phyloP scores from a whole-genome alignment of 2,329 filamentous ascomycete species.

The Hymenoscyphus repandus region DNA sequence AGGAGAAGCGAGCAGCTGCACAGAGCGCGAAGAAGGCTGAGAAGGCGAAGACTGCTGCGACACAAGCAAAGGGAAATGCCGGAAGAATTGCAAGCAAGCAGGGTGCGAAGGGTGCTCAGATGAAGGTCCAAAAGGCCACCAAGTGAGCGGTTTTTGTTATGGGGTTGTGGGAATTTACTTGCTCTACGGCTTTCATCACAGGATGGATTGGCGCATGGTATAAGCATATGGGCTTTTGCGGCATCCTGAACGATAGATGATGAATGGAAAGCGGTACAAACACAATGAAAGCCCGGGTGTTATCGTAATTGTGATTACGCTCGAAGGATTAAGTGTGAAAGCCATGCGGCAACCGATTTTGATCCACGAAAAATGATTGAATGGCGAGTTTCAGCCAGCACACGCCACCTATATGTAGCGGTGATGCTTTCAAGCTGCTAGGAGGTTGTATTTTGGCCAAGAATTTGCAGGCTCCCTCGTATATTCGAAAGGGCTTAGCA shows the following conservation, averaged over 20 bases:
- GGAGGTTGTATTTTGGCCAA: too few species aligned
- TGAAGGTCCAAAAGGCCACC: conserved; percentile 80
- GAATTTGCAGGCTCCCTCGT: too few species aligned
- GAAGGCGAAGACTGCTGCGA: conserved; percentile 89
- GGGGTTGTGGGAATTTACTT: conserved; percentile 19
- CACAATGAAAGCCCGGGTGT: neutral
- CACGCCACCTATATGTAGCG: too few species aligned
- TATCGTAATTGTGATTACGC: neutral
- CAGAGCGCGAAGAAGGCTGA: conserved; percentile 96
- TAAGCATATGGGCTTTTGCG: conserved; percentile 28
- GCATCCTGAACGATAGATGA: conserved; percentile 29
- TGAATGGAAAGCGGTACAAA: conserved; percentile 28
- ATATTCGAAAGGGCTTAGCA: too few species aligned
- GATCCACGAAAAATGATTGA: too few species aligned
- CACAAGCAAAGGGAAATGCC: conserved; percentile 70
- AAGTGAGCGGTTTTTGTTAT: conserved; percentile 58
- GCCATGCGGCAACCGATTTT: too few species aligned
- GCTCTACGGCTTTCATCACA: conserved; percentile 23
- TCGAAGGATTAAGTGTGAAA: too few species aligned
- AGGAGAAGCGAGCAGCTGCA: conserved; percentile 92
- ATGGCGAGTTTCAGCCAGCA: too few species aligned
- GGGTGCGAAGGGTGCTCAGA: conserved; percentile 83
- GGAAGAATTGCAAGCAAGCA: conserved; percentile 90
- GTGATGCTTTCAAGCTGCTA: too few species aligned
- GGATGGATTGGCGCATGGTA: conserved; percentile 26